Evolutionary conservation across 164 flowering plant species (phyloP), one percentile per base, ranked within the genome.

Genomic region (Vitis amurensis): DNA sequence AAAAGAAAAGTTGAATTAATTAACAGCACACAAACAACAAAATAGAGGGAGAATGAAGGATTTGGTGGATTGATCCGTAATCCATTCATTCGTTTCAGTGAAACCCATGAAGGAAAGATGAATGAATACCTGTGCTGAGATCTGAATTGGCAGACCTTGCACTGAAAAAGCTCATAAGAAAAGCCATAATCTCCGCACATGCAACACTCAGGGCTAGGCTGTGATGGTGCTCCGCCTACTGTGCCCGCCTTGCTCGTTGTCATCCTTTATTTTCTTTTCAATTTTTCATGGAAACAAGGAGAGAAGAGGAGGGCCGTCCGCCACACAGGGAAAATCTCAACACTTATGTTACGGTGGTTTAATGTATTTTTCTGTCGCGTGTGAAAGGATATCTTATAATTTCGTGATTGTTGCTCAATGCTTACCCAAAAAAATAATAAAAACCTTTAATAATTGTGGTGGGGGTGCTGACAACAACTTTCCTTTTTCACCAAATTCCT

Each of bases 121-220:
- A 12, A 55, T 23, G 60, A 8, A 2, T 77, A 83, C 90, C 86
- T 84, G 86, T 86, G 90, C 72, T 86, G 90, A 37, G 85, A 86
- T 79, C 87, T 74, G 80, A 81, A 84, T 23, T 80, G 81, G 77
- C 90, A 86, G 9, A 73, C 50, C 59, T 75, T 76, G 82, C 90
- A 86, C 16, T 66, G 76, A 68, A 86, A 83, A 58, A 86, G 88
- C 76, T 84, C 81, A 14, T 61, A 44, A 27, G 84, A 69, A 9
- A 86, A 63, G 19, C 90, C 90, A 70, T 27, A 69, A 72, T 86
- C 90, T 0, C 90, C 90, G 61, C 90, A 86, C 88, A 84, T 86
- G 77, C 90, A 86, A 53, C 90, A 86, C 77, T 84, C 90, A 1
- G 27, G 29, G 64, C 48, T 37, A 56, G 77, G 8, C 50, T 71